These are phyloP conservation scores for Spirogloea muscicola DNA, from an alignment of 139 green algal species.

Conservation along the genomic window DNA sequence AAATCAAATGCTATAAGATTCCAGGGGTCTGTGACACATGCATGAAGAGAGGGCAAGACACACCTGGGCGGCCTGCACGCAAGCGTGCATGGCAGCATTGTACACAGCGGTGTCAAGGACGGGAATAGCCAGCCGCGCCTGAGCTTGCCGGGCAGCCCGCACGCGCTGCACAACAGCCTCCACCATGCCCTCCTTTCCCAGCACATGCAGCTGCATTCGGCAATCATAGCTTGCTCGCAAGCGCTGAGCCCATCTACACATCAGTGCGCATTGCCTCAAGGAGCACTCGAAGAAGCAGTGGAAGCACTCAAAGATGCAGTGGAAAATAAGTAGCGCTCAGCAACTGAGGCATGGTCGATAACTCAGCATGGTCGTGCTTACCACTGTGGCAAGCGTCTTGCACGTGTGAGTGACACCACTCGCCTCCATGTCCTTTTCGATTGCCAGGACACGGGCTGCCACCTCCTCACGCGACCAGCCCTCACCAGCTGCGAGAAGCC, in stretches of 20 bases:
- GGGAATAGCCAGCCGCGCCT: neutral
- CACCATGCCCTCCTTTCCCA: neutral
- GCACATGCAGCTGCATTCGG: neutral
- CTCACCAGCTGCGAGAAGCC: neutral
- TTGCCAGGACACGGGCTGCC: neutral
- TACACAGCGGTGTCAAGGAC: neutral
- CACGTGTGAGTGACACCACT: neutral
- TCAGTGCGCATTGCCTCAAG: too few relatives aligned
- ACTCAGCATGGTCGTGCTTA: too few relatives aligned
- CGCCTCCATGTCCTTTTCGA: neutral
- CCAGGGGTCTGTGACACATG: too few relatives aligned
- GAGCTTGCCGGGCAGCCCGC: neutral
- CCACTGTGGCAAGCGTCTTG: constrained; percentile 4
- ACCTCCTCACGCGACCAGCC: constrained; percentile 6
- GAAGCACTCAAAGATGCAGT: too few relatives aligned
- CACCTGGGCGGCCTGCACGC: neutral
- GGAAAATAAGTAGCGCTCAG: too few relatives aligned
- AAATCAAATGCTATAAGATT: too few relatives aligned
- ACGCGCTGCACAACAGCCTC: constrained; percentile 5
- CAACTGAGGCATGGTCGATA: too few relatives aligned
- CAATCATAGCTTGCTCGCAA: too few relatives aligned
- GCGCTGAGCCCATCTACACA: too few relatives aligned
- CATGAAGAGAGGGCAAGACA: too few relatives aligned
- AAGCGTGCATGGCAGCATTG: constrained; percentile 4
- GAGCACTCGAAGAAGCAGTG: too few relatives aligned